Base-by-base conservation (phyloP, 176 grass and related monocot species). In the Phoenix roebelenii region DNA sequence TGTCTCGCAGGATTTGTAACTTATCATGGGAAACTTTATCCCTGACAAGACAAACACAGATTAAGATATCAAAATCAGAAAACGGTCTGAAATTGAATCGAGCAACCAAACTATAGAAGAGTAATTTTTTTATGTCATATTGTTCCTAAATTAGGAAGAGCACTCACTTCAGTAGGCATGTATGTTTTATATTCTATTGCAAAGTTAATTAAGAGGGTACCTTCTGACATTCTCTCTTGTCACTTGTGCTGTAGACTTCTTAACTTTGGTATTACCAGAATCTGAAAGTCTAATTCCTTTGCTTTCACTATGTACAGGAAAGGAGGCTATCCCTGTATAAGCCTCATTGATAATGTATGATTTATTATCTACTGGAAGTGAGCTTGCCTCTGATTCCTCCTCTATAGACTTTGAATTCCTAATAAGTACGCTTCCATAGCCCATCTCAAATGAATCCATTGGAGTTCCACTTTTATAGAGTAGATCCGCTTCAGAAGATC, bases 321-420 rank as follows among this genome's bases (percentile, higher is more conserved):
- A 80, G 0, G 65, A 82, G 51, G 57, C 52, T 51, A 61, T 67
- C 30, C 65, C 72, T 60, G 79, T 82, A 70, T 79, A 85, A 16
- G 79, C 71, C 65, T 85, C 82, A 83, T 70, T 79, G 64, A 71
- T 77, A 90, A 74, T 59, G 18, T 63, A 65, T 35, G 72, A 79
- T 71, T 75, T 83, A 71, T 90, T 80, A 65, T 89, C 86, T 67
- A 68, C 69, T 72, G 79, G 82, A 82, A 92, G 48, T 32, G 91
- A 95, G 66, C 83, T 95, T 79, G 86, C 83, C 77, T 95, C 86
- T 64, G 86, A 95, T 80, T 96, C 92, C 76, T 84, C 83, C 69
- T 95, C 91, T 29, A 71, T 62, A 48, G 68, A 79, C 74, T 82
- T 95, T 23, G 68, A 90, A 76, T 84, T 84, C 64, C 75, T 83